Evolutionary conservation across 2,329 filamentous ascomycete genomes (phyloP).

Genomic region (Ophiostoma perfectum): DNA sequence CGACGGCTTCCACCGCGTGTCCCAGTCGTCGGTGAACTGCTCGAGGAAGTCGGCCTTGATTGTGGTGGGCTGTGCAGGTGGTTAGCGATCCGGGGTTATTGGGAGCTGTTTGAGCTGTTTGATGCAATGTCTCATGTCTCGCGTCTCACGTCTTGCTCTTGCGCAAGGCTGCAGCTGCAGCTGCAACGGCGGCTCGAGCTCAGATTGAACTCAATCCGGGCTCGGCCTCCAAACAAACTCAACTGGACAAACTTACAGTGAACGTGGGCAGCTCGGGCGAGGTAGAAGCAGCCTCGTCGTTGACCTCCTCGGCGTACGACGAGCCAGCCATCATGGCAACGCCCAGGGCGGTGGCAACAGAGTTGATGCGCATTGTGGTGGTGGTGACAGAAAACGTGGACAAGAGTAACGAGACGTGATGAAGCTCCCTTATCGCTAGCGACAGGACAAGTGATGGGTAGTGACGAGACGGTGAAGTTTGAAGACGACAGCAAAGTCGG

Average conservation of each 20-base stretch:
- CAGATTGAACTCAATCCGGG: background rate
- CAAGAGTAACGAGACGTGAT: background rate
- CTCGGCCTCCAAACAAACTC: background rate
- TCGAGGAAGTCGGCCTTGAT: constrained; percentile 94
- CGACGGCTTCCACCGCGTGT: constrained; percentile 86
- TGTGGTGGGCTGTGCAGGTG: constrained; percentile 62
- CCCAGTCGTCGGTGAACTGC: constrained; percentile 97
- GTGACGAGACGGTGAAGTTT: background rate
- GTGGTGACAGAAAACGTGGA: background rate
- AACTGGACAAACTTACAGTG: constrained; percentile 58
- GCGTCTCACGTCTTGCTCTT: background rate
- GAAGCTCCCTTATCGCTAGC: constrained; percentile 7
- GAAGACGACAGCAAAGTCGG: constrained; percentile 15
- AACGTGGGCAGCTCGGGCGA: constrained; percentile 71
- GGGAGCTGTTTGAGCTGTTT: background rate
- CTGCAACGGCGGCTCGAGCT: too few species aligned
- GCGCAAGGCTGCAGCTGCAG: background rate
- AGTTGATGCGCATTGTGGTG: constrained; percentile 72
- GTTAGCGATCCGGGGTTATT: constrained; percentile 9
- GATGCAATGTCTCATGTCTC: background rate
- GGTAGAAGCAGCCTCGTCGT: constrained; percentile 43
- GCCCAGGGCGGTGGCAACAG: constrained; percentile 69
- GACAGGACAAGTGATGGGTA: background rate
- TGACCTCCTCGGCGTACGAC: constrained; percentile 61
- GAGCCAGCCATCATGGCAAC: constrained; percentile 67